Evolutionary conservation across 768 basidiomycete species (phyloP).

Genomic region (Lactarius quietus): DNA sequence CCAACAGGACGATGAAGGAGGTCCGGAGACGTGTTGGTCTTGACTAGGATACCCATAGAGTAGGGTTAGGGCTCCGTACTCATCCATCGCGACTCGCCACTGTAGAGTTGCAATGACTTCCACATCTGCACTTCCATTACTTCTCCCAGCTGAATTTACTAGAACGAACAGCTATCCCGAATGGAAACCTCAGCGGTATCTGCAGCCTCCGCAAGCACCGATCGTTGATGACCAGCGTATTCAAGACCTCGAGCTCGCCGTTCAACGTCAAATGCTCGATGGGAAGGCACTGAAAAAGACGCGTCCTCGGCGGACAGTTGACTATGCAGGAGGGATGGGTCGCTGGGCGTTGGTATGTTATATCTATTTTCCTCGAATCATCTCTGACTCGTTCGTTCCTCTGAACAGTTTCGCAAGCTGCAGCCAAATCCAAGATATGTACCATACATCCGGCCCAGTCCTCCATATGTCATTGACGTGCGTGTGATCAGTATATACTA

Average conservation of each 20-base stretch:
- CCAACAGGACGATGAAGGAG: constrained; percentile 57
- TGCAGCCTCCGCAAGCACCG: constrained; percentile 69
- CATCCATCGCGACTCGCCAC: not conserved
- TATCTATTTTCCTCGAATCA: not conserved
- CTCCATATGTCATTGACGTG: constrained; percentile 89
- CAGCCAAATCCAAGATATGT: constrained; percentile 76
- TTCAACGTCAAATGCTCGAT: constrained; percentile 65
- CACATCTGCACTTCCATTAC: constrained; percentile 42
- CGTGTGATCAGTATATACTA: constrained; percentile 31
- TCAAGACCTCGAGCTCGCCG: constrained; percentile 76
- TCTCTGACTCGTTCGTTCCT: not conserved
- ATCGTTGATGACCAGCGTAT: constrained; percentile 74
- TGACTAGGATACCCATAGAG: constrained; percentile 20
- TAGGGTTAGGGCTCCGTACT: not conserved
- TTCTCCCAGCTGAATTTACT: constrained; percentile 48
- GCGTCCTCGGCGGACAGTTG: constrained; percentile 88
- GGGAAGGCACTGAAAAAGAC: constrained; percentile 88
- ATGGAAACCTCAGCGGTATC: constrained; percentile 74
- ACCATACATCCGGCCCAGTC: constrained; percentile 76
- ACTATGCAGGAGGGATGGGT: constrained; percentile 86
- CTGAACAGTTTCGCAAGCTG: constrained; percentile 61
- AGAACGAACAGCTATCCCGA: constrained; percentile 45
- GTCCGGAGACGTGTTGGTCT: constrained; percentile 70
- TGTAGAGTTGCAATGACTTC: not conserved
- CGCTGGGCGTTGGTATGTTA: constrained; percentile 71